Evolutionary conservation across 495 filamentous ascomycete species (phyloP).

Genomic region (Durotheca rogersii): DNA sequence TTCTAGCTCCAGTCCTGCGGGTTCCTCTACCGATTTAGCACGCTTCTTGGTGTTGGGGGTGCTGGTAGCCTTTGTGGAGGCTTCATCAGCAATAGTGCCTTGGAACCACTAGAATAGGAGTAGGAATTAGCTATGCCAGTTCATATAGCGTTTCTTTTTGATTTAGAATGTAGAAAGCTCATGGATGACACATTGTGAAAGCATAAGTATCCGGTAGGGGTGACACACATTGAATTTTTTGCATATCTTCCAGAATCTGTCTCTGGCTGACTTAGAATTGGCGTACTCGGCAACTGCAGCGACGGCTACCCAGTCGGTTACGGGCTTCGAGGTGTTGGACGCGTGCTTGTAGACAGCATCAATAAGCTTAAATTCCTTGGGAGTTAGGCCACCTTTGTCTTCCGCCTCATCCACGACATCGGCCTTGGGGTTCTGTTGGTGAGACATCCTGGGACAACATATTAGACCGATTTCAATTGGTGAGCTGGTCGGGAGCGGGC

Average conservation of each 20-base stretch:
- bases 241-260: neutral
- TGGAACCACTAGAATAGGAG: neutral
- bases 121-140: neutral
- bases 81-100: neutral
- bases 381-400: neutral
- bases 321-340: neutral
- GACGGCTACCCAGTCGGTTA: neutral
- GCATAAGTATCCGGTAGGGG: neutral
- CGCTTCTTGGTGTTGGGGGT: neutral
- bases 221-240: neutral
- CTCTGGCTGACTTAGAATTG: neutral
- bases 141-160: no score
- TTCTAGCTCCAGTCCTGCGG: neutral
- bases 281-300: neutral
- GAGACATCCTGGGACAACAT: neutral
- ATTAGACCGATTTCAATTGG: no score
- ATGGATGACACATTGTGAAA: no score
- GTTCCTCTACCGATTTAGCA: neutral
- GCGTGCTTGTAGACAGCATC: neutral
- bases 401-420: neutral
- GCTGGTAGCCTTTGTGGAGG: neutral
- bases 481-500: no score
- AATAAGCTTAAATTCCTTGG: neutral
- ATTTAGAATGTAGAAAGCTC: no score
- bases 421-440: neutral